Conservation (phyloP, 2,329 filamentous ascomycete species). For the Neopestalotiopsis rosae region DNA sequence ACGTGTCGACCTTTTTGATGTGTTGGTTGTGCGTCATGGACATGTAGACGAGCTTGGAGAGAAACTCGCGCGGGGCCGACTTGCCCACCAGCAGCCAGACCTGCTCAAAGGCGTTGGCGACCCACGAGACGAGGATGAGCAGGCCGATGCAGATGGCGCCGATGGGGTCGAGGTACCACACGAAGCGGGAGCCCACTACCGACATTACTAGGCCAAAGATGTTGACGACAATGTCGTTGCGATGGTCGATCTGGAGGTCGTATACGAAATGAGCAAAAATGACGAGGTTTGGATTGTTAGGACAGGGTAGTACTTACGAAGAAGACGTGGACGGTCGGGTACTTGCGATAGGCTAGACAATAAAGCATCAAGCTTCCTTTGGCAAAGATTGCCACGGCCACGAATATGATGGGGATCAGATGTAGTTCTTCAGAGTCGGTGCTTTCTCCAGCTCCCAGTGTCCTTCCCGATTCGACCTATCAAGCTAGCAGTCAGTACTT, state of each 20-base stretch:
- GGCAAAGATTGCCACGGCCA: constrained; percentile 57
- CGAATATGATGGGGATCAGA: constrained; percentile 59
- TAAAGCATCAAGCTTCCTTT: constrained; percentile 59
- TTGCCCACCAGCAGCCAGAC: constrained; percentile 67
- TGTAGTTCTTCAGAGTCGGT: constrained; percentile 50
- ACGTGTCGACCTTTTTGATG: constrained; percentile 65
- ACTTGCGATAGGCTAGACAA: constrained; percentile 57
- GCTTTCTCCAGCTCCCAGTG: constrained; percentile 48
- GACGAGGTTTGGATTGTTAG: not conserved
- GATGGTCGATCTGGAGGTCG: constrained; percentile 52
- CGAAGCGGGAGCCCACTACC: constrained; percentile 54
- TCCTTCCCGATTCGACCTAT: constrained; percentile 60
- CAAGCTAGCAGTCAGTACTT: constrained; percentile 17
- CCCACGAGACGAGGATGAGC: constrained; percentile 67
- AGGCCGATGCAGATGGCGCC: constrained; percentile 66
- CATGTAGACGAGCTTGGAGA: constrained; percentile 62
- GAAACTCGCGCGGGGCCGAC: constrained; percentile 61
- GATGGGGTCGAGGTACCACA: constrained; percentile 67
- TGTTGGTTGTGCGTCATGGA: constrained; percentile 57
- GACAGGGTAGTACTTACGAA: constrained; percentile 42
- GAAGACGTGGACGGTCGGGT: constrained; percentile 61
- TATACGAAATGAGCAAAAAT: not conserved
- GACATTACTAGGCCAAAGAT: constrained; percentile 61
- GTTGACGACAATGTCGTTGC: constrained; percentile 62
- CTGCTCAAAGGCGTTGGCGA: constrained; percentile 64